These are phyloP conservation scores for Didymosphaeria variabile DNA, from an alignment of 2,329 filamentous ascomycete species.

Conservation along the genomic window DNA sequence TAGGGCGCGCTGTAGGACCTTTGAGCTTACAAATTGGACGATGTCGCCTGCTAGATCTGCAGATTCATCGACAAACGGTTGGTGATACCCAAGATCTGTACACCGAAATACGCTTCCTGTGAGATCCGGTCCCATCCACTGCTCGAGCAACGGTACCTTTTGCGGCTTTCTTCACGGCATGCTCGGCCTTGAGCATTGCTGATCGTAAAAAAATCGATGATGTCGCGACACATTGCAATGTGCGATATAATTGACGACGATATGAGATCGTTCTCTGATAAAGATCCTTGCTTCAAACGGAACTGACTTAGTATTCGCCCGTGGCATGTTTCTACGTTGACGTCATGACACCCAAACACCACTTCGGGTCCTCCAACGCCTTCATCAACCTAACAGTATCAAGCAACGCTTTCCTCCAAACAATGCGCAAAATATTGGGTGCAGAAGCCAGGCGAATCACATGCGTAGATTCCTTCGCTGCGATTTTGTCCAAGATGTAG, in stretches of 20 bases:
- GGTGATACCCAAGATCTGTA: background rate
- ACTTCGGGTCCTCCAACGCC: background rate
- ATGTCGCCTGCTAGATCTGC: too few relatives aligned
- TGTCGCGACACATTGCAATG: background rate
- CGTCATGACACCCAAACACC: background rate
- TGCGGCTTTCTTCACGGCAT: too few relatives aligned
- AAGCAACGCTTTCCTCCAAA: background rate
- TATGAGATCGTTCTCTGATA: background rate
- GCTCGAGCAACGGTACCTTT: too few relatives aligned
- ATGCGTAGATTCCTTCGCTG: background rate
- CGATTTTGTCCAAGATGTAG: background rate
- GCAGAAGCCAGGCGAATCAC: background rate
- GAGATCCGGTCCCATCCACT: too few relatives aligned
- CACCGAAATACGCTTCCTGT: too few relatives aligned
- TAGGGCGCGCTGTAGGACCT: conserved; percentile 2
- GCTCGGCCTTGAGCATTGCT: too few relatives aligned
- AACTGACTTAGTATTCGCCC: conserved; percentile 3
- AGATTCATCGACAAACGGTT: background rate
- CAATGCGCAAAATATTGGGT: background rate
- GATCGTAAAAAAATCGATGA: background rate
- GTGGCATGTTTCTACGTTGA: too few relatives aligned
- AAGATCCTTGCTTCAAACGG: background rate
- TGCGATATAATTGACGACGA: background rate
- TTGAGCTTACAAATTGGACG: background rate
- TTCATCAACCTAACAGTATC: background rate